Base-by-base conservation (phyloP, 2,329 filamentous ascomycete species). In the Talaromyces sp. region DNA sequence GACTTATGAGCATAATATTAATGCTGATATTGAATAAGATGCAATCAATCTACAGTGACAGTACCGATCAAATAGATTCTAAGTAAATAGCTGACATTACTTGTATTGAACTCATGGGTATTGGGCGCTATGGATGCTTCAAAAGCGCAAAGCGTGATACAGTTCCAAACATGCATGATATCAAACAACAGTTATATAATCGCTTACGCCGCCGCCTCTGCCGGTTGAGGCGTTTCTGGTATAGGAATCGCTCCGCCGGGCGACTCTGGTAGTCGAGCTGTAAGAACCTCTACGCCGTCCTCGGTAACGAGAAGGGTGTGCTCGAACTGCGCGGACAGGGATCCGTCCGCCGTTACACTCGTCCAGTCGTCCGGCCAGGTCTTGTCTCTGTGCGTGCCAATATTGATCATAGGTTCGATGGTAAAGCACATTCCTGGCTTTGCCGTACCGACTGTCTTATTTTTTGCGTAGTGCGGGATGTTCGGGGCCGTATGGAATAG, bases 321-420 rank as follows among this genome's bases (percentile, higher is more conserved):
- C 74, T 95, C 90, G 85, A 99, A 99, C 72, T 99, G 94, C 10
- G 94, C 94, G 17, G 92, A 96, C 72, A 85, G 82, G 75, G 89
- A 90, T 56, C 94, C 94, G 73, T 99, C 94, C 60, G 88, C 85
- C 0, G 94, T 99, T 5, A 91, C 90, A 75, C 92, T 96, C 0
- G 94, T 99, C 94, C 94, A 99, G 79, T 97, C 91, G 74, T 99
- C 94, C 0, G 94, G 94, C 94, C 94, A 99, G 0, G 92, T 97
- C 74, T 94, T 89, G 72, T 99, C 94, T 64, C 86, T 86, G 76
- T 96, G 90, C 63, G 90, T 92, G 61, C 94, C 94, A 59, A 97
- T 76, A 46, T 91, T 92, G 72, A 99, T 92, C 94, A 99, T 99
- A 17, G 94, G 94, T 79, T 99, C 94, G 63, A 99, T 99, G 0